Conservation (phyloP, 352 stramenopile genomes). For the Globisporangium canariense region DNA sequence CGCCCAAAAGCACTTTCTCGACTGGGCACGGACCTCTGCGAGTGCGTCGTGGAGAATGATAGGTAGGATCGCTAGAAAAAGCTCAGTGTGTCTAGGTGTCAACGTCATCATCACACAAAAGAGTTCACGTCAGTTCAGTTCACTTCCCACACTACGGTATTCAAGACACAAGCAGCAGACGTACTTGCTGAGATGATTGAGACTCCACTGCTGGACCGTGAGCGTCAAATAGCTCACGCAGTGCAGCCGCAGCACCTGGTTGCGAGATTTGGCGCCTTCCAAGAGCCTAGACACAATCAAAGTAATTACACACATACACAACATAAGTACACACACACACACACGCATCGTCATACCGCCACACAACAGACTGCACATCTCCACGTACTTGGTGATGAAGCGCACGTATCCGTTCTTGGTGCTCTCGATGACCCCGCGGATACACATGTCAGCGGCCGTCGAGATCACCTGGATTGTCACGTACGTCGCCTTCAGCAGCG, state of each 20-base stretch:
- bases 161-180: constrained; percentile 15
- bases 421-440: constrained; percentile 74
- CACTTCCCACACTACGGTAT: not conserved
- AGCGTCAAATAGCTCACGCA: constrained; percentile 79
- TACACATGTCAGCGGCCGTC: constrained; percentile 63
- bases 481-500: constrained; percentile 80
- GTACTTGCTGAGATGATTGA: constrained; percentile 68
- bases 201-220: constrained; percentile 61
- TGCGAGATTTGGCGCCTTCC: constrained; percentile 69
- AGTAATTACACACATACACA: not conserved
- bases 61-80: constrained; percentile 60
- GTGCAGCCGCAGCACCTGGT: constrained; percentile 69
- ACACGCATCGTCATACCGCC: not conserved
- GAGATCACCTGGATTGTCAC: constrained; percentile 87
- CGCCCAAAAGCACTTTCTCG: constrained; percentile 79
- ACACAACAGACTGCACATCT: not conserved
- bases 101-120: not conserved
- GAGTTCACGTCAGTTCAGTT: not conserved
- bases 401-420: constrained; percentile 69
- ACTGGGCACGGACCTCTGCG: constrained; percentile 67
- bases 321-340: not conserved
- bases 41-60: constrained; percentile 63
- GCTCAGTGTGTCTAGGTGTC: constrained; percentile 41
- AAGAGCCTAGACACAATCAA: constrained; percentile 43
- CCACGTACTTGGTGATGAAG: constrained; percentile 70